Evolutionary conservation across 2,329 filamentous ascomycete species (phyloP), one percentile per base, ranked within the genome.

Genomic region (Arthrobotrys conoides): DNA sequence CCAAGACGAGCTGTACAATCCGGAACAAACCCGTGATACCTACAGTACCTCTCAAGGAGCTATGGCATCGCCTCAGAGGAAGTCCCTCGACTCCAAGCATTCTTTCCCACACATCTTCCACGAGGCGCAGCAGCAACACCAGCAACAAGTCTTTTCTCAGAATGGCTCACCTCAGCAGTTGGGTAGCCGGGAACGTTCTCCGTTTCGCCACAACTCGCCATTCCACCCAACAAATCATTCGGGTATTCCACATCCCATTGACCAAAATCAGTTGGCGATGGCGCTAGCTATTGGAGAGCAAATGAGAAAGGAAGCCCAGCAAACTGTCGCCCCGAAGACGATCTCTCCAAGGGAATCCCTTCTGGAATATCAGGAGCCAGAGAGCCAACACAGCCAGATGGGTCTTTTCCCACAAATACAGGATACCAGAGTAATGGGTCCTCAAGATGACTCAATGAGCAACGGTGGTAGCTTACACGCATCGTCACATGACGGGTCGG

Each of bases 311-410:
- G 84, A 85, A 77, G 82, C 86, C 51, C 81, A 85, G 64, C 81
- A 84, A 79, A 81, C 83, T 44, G 83, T 79, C 18, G 88, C 91
- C n/a, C 88, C 90, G 0, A 93, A 93, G 84, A 97, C 95, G 0
- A 97, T 99, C 57, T 98, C 95, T 0, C 96, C 95, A 24, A 96
- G 97, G 85, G 95, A 98, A 82, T 93, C 94, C 0, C 85, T 97
- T 76, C 86, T 97, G 63, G 94, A 97, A 77, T 97, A 94, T 83
- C 89, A 91, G 79, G 93, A 96, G 46, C 85, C 87, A 0, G 92
- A 94, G 8, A 77, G 75, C 1, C 90, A 91, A 18, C 91, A 91
- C 59, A 85, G 88, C 3, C 90, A 90, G 76, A 90, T 92, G 82
- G 90, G 93, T 12, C 86, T 97, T 20, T 97, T 97, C 83, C 89